A percentile compares a stretch with the other conserved stretches of the same genome.
Evolutionary conservation across 2,329 filamentous ascomycete genomes (phyloP).

Genomic region (Monosporascus sp.): DNA sequence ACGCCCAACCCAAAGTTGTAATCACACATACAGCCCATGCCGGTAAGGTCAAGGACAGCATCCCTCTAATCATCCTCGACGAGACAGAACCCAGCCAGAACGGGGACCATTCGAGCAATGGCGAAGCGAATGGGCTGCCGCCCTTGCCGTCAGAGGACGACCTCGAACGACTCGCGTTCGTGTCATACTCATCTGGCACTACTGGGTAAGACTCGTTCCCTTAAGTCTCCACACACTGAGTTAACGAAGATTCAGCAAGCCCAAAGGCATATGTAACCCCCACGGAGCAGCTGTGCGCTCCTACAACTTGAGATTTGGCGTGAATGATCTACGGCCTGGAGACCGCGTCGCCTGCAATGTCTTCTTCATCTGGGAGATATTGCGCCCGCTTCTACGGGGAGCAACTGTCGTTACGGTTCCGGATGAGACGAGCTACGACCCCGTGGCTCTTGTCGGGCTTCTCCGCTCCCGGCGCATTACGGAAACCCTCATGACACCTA

Average conservation of each 20-base stretch:
- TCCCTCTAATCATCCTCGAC: constrained; percentile 63
- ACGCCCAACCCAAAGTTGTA: constrained; percentile 66
- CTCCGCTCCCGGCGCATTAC: constrained; percentile 63
- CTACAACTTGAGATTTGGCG: constrained; percentile 65
- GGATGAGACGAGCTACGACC: constrained; percentile 74
- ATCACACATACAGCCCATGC: constrained; percentile 63
- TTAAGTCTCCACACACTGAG: neutral
- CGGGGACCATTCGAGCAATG: constrained; percentile 16
- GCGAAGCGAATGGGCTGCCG: constrained; percentile 38
- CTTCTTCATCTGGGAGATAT: constrained; percentile 82
- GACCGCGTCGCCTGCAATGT: constrained; percentile 84
- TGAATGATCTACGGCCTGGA: constrained; percentile 65
- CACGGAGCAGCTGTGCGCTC: constrained; percentile 70
- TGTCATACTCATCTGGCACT: constrained; percentile 76
- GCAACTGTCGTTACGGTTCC: constrained; percentile 72
- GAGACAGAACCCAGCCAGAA: constrained; percentile 29
- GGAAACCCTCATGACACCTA: constrained; percentile 81
- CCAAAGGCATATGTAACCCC: constrained; percentile 79
- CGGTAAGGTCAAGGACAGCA: constrained; percentile 57
- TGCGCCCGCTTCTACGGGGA: constrained; percentile 70
- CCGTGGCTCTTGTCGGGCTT: constrained; percentile 66
- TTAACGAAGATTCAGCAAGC: constrained; percentile 34
- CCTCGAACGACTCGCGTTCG: constrained; percentile 69
- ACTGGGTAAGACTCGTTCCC: constrained; percentile 45
- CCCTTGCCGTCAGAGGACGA: constrained; percentile 60